Evolutionary conservation across 352 stramenopile species (phyloP), one percentile per base, ranked within the genome.

Genomic region (Phytopythium kandeliae): DNA sequence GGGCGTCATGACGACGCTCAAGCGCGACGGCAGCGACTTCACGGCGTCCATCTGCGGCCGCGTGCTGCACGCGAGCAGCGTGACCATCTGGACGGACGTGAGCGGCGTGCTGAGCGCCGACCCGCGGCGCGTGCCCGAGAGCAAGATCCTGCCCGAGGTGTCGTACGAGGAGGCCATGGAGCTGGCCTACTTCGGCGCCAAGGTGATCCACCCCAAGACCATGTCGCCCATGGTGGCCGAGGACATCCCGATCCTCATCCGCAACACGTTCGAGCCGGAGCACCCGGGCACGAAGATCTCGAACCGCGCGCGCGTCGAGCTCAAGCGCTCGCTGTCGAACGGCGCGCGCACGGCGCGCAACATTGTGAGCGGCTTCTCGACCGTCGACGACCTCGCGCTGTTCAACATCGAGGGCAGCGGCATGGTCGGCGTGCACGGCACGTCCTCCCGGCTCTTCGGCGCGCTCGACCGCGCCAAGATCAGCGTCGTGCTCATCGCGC

Each of bases 141-240:
- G 93, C 6, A 81, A 85, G 53, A 91, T 95, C 37, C 66, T 98
- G 13, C 60, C 75, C 16, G 82, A 98, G 62, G 77, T 99, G 17
- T 97, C 84, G 28, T 99, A 98, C 71, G 93, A 98, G 62, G 96
- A 99, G 69, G 96, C 96, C 34, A 98, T 98, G 91, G 96, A 99
- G 71, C 76, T 99, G 26, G 96, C 96, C 10, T 98, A 98, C 65
- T 99, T 99, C 67, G 96, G 96, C 25, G 96, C 96, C 15, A 98
- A 99, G 67, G 96, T 98, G 31, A 86, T 98, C 17, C 96, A 98
- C 63, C 96, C 96, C 7, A 98, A 98, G 79, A 97, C 96, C 30
- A 98, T 99, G 96, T 85, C 74, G 13, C 90, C 92, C 4, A 86
- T 84, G 22, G 82, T 96, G 26, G 54, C 76, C 16, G 80, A 89